Evolutionary conservation across 2,329 filamentous ascomycete species (phyloP).

Genomic region (Aspergillus sp.): DNA sequence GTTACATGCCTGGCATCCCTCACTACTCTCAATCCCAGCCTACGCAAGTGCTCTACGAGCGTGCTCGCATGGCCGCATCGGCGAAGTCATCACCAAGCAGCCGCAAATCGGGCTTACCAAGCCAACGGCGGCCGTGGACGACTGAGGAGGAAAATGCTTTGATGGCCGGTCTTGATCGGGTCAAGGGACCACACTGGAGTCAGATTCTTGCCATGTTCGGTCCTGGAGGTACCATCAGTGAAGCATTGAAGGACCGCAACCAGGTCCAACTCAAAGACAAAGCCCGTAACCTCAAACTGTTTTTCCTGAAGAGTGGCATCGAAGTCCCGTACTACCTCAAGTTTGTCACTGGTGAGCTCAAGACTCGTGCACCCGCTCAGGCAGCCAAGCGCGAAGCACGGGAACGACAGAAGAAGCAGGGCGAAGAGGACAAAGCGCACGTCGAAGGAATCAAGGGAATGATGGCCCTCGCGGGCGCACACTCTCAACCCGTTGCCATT

Average conservation of each 20-base stretch:
- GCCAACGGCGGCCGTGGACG: slow-evolving; percentile 71
- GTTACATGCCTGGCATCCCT: slow-evolving; percentile 41
- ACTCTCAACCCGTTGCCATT: slow-evolving; percentile 25
- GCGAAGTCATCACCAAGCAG: slow-evolving; percentile 49
- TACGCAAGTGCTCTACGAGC: slow-evolving; percentile 53
- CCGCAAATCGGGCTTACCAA: slow-evolving; percentile 48
- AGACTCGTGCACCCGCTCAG: slow-evolving; percentile 68
- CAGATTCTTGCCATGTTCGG: slow-evolving; percentile 84
- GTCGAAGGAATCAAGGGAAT: slow-evolving; percentile 43
- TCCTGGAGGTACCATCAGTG: slow-evolving; percentile 67
- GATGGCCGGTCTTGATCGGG: slow-evolving; percentile 79
- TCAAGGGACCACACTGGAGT: slow-evolving; percentile 88
- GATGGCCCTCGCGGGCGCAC: slow-evolving; percentile 41
- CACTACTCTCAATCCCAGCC: slow-evolving; percentile 43
- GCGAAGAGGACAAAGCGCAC: slow-evolving; percentile 42
- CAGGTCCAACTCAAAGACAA: slow-evolving; percentile 93
- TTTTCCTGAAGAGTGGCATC: slow-evolving; percentile 84
- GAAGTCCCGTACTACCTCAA: slow-evolving; percentile 85
- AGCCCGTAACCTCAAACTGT: slow-evolving; percentile 79
- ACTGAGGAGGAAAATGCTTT: slow-evolving; percentile 84
- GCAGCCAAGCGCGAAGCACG: slow-evolving; percentile 45
- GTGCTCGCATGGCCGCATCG: slow-evolving; percentile 49
- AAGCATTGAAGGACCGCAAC: slow-evolving; percentile 79
- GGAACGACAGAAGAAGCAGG: slow-evolving; percentile 40
- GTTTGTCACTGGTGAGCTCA: slow-evolving; percentile 81